A percentile compares a stretch with the other conserved stretches of the same genome.
phyloP scores from a whole-genome alignment of 331 rosid species.

The Pyracantha coccinea region DNA sequence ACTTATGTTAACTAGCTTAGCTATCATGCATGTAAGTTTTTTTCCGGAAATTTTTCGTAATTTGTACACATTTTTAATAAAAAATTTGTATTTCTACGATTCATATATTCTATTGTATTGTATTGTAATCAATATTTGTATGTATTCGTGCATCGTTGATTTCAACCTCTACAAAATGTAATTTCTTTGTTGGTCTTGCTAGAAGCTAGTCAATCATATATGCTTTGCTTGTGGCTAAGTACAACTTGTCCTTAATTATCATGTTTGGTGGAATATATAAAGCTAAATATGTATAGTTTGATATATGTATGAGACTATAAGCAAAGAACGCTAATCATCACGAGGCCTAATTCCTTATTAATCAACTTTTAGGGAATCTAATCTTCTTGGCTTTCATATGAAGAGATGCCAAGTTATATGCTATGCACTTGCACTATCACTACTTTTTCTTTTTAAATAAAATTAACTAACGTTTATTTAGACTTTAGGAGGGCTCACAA shows the following conservation, averaged over 20 bases:
- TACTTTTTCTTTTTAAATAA: neutral
- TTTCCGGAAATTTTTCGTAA: neutral
- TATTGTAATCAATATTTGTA: too few relatives aligned
- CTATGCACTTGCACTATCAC: neutral
- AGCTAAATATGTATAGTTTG: neutral
- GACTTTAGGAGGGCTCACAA: neutral
- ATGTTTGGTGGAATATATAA: slow-evolving; percentile 10
- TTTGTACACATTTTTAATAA: neutral
- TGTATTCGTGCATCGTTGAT: too few relatives aligned
- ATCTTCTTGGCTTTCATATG: slow-evolving; percentile 9
- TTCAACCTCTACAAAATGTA: neutral
- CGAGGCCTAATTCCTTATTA: neutral
- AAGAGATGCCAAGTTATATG: slow-evolving; percentile 13
- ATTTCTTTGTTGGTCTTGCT: neutral
- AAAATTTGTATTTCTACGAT: too few relatives aligned
- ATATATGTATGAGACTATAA: neutral
- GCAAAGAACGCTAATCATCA: neutral
- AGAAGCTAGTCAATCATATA: neutral
- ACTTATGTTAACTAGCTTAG: neutral
- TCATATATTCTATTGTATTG: too few relatives aligned
- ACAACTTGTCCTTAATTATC: slow-evolving; percentile 4
- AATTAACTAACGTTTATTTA: neutral
- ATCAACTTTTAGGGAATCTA: slow-evolving; percentile 20
- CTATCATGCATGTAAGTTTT: neutral
- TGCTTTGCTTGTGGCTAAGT: slow-evolving; percentile 4